Evolutionary conservation across 2,329 filamentous ascomycete genomes (phyloP).

Genomic region (Chrysosporium keratinophilum): DNA sequence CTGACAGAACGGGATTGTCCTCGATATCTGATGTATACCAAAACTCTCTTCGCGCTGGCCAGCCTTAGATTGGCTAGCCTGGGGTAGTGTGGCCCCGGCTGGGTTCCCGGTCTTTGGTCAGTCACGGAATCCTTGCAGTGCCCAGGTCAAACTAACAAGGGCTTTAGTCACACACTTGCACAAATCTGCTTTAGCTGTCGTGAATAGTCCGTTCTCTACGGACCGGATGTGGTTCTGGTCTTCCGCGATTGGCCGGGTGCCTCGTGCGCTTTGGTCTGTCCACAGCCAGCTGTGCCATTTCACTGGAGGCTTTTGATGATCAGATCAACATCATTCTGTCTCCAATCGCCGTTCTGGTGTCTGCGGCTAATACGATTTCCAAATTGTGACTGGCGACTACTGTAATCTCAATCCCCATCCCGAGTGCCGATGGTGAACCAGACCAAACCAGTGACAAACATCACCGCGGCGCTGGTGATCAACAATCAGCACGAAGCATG

Average conservation of each 20-base stretch:
- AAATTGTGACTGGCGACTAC: conserved; percentile 3
- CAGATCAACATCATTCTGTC: conserved; percentile 4
- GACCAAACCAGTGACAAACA: conserved; percentile 3
- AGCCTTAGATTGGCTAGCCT: background rate
- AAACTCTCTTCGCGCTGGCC: conserved; percentile 7
- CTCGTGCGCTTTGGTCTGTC: conserved; percentile 6
- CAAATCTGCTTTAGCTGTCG: conserved; percentile 2
- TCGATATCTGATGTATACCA: conserved; percentile 7
- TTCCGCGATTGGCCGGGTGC: conserved; percentile 17
- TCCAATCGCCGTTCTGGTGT: conserved; percentile 3
- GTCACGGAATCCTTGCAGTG: conserved; percentile 17
- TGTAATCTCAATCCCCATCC: conserved; percentile 7
- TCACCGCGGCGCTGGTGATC: background rate
- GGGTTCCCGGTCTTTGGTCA: conserved; percentile 14
- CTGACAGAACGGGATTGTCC: background rate
- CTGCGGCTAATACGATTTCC: conserved; percentile 7
- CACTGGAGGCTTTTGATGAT: conserved; percentile 2
- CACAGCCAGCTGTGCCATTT: conserved; percentile 5
- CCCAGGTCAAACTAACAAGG: conserved; percentile 10
- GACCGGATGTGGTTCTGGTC: conserved; percentile 16
- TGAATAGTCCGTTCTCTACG: conserved; percentile 4
- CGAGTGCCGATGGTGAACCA: background rate
- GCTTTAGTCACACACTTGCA: conserved; percentile 8
- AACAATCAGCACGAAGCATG: background rate
- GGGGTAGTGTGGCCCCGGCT: conserved; percentile 4